These are phyloP conservation scores for Amanita pallidorosea DNA, from an alignment of 768 basidiomycete genomes.

Conservation along the genomic window DNA sequence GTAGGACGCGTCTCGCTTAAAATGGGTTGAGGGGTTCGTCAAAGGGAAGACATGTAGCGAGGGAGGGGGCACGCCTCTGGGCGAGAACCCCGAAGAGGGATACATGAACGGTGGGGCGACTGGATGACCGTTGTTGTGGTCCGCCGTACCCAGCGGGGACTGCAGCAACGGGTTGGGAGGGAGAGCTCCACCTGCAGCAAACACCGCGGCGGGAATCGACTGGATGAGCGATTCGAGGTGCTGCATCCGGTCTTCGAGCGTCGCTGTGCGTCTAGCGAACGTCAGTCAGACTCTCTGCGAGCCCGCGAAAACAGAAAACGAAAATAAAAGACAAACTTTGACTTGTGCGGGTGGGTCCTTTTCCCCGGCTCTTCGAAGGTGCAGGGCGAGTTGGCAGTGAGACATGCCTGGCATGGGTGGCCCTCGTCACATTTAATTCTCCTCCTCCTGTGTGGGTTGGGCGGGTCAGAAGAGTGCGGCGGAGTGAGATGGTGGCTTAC, in stretches of 20 bases:
- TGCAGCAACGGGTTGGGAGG: constrained; percentile 16
- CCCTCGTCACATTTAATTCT: constrained; percentile 86
- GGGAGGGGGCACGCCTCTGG: constrained; percentile 62
- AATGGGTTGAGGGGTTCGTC: constrained; percentile 74
- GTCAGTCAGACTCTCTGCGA: background rate
- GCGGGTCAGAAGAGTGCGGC: background rate
- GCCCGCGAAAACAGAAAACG: constrained; percentile 1
- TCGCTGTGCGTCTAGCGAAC: constrained; percentile 56
- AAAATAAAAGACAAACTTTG: constrained; percentile 46
- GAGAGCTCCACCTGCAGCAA: constrained; percentile 44
- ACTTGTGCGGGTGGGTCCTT: constrained; percentile 78
- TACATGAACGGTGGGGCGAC: constrained; percentile 30
- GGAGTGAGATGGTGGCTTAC: constrained; percentile 29
- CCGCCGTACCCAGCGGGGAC: constrained; percentile 12
- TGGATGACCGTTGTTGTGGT: constrained; percentile 18
- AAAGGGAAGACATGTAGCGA: constrained; percentile 71
- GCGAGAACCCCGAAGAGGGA: constrained; percentile 21
- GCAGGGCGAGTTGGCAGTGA: constrained; percentile 73
- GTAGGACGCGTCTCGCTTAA: constrained; percentile 30
- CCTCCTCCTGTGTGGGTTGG: constrained; percentile 40
- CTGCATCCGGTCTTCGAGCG: constrained; percentile 82
- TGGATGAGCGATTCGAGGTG: constrained; percentile 79
- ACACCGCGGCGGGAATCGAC: constrained; percentile 74
- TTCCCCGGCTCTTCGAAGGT: constrained; percentile 86
- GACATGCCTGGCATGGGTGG: constrained; percentile 79